Evolutionary conservation across 768 basidiomycete genomes (phyloP).

Genomic region (Serendipita indica): DNA sequence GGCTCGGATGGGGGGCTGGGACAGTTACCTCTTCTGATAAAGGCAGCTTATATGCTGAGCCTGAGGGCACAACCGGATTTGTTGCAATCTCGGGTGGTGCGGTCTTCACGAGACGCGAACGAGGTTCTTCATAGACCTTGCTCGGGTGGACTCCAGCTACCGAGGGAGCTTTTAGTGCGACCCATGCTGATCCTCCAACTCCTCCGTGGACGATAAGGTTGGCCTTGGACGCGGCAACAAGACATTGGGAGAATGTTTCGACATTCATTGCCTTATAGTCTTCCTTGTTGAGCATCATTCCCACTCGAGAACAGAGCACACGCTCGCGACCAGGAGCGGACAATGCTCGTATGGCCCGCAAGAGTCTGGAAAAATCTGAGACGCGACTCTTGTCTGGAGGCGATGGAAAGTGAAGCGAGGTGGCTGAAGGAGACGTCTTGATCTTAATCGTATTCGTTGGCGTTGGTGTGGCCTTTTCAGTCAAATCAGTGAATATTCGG

Average conservation of each 20-base stretch:
- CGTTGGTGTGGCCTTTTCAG: background rate
- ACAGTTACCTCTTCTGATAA: background rate
- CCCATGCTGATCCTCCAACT: background rate
- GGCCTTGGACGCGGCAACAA: background rate
- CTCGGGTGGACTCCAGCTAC: background rate
- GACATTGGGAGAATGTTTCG: background rate
- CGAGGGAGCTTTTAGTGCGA: constrained; percentile 1
- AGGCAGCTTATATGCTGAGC: constrained; percentile 6
- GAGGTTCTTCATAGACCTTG: background rate
- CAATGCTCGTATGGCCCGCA: background rate
- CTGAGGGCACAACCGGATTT: background rate
- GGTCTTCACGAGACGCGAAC: constrained; percentile 1
- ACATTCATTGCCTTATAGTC: constrained; percentile 9
- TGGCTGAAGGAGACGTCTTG: too few relatives aligned
- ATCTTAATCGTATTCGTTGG: background rate
- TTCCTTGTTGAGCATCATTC: constrained; percentile 8
- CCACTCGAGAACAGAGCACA: constrained; percentile 1
- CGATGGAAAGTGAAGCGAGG: background rate
- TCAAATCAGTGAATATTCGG: background rate
- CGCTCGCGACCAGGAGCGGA: constrained; percentile 1
- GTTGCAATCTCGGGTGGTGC: background rate
- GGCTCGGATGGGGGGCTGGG: background rate
- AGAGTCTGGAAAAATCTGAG: constrained; percentile 2
- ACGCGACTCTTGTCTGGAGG: background rate
- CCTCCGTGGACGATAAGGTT: constrained; percentile 7